Evolutionary conservation across 2,329 filamentous ascomycete species (phyloP).

Genomic region (Xenosphaeropsis pyriputrescens): DNA sequence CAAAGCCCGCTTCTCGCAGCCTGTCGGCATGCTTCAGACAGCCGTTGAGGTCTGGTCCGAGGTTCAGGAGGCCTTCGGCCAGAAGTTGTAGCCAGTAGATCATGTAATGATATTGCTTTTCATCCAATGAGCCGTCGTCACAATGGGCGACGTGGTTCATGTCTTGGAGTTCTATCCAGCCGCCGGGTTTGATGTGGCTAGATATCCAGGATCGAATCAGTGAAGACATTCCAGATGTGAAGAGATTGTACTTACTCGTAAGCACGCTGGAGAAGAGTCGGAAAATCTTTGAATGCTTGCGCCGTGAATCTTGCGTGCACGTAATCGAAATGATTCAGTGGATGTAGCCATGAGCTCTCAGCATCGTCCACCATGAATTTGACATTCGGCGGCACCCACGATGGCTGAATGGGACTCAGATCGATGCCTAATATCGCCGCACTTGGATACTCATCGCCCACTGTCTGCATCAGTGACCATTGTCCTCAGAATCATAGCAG

Average conservation of each 20-base stretch:
- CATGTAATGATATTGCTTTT: conserved; percentile 22
- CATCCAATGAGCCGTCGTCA: conserved; percentile 23
- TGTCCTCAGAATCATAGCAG: too few species aligned
- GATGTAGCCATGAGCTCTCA: conserved; percentile 39
- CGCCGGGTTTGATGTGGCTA: conserved; percentile 36
- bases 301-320: conserved; percentile 43
- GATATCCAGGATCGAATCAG: too few species aligned
- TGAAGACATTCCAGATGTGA: too few species aligned
- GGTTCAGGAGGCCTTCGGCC: conserved; percentile 24
- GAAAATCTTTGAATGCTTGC: conserved; percentile 41
- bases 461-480: neutral
- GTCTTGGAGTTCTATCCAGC: conserved; percentile 40
- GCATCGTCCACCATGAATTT: conserved; percentile 41
- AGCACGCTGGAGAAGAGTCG: conserved; percentile 27
- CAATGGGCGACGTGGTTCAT: conserved; percentile 33
- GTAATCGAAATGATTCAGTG: conserved; percentile 40
- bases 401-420: conserved; percentile 22
- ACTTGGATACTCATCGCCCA: conserved; percentile 6
- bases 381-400: conserved; percentile 37
- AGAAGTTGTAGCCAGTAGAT: conserved; percentile 31
- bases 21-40: conserved; percentile 25
- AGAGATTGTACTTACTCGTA: conserved; percentile 22
- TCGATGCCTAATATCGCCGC: conserved; percentile 18
- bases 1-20: conserved; percentile 35
- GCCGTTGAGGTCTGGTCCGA: conserved; percentile 31